Percentiles rank a stretch among this genome's conserved stretches.
Evolutionary conservation across 2,329 filamentous ascomycete species (phyloP).

Genomic region (Penicillium sp.): DNA sequence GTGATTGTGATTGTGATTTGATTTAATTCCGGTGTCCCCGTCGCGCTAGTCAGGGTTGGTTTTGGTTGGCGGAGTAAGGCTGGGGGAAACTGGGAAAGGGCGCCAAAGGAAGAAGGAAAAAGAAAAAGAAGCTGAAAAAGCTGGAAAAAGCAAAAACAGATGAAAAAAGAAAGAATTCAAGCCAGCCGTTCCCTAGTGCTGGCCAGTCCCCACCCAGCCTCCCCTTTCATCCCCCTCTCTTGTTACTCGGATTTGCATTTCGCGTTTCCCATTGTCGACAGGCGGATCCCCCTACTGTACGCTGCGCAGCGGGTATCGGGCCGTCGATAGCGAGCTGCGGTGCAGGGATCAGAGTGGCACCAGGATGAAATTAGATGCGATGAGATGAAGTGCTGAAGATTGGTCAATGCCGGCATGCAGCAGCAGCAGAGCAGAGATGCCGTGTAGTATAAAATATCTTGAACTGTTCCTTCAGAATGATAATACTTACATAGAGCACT

Average conservation of each 20-base stretch:
- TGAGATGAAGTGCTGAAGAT: background rate
- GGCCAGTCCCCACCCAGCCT: background rate
- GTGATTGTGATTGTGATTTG: constrained; percentile 2
- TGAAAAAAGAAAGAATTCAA: background rate
- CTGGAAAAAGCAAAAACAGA: constrained; percentile 7
- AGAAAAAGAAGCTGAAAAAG: background rate
- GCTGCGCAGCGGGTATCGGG: constrained; percentile 33
- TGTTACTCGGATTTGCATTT: background rate
- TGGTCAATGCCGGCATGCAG: too few relatives aligned
- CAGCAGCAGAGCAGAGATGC: too few relatives aligned
- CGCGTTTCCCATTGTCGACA: background rate
- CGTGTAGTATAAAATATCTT: too few relatives aligned
- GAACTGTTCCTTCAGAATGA: background rate
- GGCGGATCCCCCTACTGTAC: constrained; percentile 26
- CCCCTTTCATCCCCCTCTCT: constrained; percentile 1
- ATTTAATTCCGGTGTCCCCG: background rate
- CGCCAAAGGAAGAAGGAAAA: too few relatives aligned
- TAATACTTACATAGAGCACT: too few relatives aligned
- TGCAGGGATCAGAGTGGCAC: constrained; percentile 27
- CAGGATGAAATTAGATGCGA: background rate
- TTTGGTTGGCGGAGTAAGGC: background rate
- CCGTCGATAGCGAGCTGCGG: constrained; percentile 32
- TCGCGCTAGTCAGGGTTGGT: background rate
- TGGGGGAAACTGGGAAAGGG: background rate
- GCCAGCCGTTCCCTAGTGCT: background rate